Conservation (phyloP, 805 yeast species). For the Huiozyma naganishii region DNA sequence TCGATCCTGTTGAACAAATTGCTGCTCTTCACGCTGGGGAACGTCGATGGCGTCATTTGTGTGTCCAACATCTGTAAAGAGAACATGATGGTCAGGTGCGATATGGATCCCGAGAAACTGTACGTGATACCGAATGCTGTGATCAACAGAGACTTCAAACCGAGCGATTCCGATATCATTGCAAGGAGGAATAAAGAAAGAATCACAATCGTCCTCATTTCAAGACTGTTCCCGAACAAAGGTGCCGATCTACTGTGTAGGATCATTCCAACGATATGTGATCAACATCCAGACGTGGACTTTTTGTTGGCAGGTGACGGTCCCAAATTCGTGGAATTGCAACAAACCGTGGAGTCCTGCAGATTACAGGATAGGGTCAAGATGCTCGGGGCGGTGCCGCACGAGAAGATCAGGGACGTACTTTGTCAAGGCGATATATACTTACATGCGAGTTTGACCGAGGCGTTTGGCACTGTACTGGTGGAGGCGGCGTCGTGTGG, state of each 20-base stretch:
- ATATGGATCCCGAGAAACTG: conserved; percentile 63
- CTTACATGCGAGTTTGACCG: conserved; percentile 87
- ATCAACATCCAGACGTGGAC: conserved; percentile 47
- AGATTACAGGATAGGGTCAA: conserved; percentile 81
- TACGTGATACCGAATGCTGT: conserved; percentile 97
- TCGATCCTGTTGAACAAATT: conserved; percentile 80
- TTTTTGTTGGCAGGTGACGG: conserved; percentile 95
- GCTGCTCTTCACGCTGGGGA: conserved; percentile 71
- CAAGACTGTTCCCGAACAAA: conserved; percentile 88
- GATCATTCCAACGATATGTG: conserved; percentile 75
- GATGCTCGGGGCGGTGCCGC: conserved; percentile 76
- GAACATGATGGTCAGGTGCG: conserved; percentile 82
- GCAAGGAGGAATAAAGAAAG: conserved; percentile 10
- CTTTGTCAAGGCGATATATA: conserved; percentile 92
- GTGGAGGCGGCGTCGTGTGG: conserved; percentile 99
- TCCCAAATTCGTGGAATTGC: conserved; percentile 85
- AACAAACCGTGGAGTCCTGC: conserved; percentile 85
- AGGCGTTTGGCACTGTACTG: conserved; percentile 93
- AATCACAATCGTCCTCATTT: conserved; percentile 82
- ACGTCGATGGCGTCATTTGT: conserved; percentile 88
- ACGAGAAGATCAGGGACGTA: conserved; percentile 85
- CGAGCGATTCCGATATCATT: conserved; percentile 17
- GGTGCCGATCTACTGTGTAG: conserved; percentile 87
- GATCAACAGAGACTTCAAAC: conserved; percentile 69
- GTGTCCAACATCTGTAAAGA: conserved; percentile 96